A percentile compares a stretch with the other conserved stretches of the same genome.
Evolutionary conservation across 2,329 filamentous ascomycete genomes (phyloP).

Genomic region (Trichoderma cornu-damae): DNA sequence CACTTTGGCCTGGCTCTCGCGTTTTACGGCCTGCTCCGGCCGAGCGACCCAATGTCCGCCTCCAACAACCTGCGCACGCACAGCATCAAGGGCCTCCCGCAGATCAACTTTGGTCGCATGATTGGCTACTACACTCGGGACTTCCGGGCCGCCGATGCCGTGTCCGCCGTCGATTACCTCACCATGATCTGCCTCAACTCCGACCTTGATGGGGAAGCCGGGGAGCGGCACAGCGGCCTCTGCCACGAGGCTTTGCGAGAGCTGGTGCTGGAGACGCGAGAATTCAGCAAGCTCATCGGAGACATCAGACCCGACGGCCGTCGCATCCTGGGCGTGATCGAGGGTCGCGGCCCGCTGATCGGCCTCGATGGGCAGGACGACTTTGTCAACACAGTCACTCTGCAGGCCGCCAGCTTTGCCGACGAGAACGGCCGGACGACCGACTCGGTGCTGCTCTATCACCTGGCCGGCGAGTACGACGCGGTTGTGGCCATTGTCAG

Average conservation of each 20-base stretch:
- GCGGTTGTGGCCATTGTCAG: conserved; percentile 88
- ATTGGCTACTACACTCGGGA: conserved; percentile 93
- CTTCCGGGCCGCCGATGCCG: conserved; percentile 85
- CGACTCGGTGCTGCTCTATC: conserved; percentile 90
- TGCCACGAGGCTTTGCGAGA: conserved; percentile 92
- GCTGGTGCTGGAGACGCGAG: conserved; percentile 90
- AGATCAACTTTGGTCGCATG: conserved; percentile 92
- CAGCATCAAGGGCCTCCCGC: conserved; percentile 64
- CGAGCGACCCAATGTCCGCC: conserved; percentile 71
- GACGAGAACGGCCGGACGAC: conserved; percentile 92
- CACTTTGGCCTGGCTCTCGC: conserved; percentile 88
- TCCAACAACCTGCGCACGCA: conserved; percentile 64
- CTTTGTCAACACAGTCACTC: conserved; percentile 85
- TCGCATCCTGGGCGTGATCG: conserved; percentile 80
- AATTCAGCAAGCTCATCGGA: conserved; percentile 89
- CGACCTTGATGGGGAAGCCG: conserved; percentile 69
- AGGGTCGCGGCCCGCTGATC: conserved; percentile 77
- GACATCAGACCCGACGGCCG: conserved; percentile 84
- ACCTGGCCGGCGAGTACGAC: conserved; percentile 92
- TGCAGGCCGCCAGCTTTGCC: conserved; percentile 85
- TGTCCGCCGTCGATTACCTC: conserved; percentile 89
- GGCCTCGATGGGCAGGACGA: conserved; percentile 73
- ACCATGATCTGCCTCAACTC: conserved; percentile 86
- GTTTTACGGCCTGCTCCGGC: conserved; percentile 84
- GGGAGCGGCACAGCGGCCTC: conserved; percentile 69